phyloP scores from a whole-genome alignment of 306 rosid species.

The Castanospermum australe region DNA sequence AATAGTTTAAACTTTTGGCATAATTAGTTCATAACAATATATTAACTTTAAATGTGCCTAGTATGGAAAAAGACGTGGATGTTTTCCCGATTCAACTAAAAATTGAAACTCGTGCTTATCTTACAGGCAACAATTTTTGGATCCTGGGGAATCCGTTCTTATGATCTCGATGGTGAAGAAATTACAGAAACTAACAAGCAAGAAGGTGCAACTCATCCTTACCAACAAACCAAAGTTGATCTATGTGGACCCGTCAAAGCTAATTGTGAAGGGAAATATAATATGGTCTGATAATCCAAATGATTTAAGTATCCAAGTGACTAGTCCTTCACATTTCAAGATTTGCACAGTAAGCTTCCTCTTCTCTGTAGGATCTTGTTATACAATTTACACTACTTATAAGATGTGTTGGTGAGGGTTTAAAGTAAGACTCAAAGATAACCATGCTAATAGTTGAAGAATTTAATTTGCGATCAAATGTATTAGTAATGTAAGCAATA shows the following conservation, averaged over 20 bases:
- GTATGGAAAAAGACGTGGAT: not conserved
- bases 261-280: conserved; percentile 84
- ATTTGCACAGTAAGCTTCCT: conserved; percentile 73
- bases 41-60: no score
- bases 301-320: conserved; percentile 89
- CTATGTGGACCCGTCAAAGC: conserved; percentile 92
- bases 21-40: no score
- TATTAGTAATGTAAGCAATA: not conserved
- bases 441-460: not conserved
- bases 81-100: conserved; percentile 14
- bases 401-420: not conserved
- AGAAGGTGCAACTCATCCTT: conserved; percentile 98
- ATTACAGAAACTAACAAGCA: conserved; percentile 82
- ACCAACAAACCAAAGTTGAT: conserved; percentile 96
- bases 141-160: conserved; percentile 92
- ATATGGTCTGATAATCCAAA: conserved; percentile 93
- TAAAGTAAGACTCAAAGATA: not conserved
- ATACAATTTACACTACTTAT: not conserved
- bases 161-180: conserved; percentile 99
- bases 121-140: conserved; percentile 92
- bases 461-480: not conserved
- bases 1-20: no score
- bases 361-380: not conserved
- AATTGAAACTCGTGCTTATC: not conserved
- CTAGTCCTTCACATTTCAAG: conserved; percentile 83